Conservation (phyloP, 495 filamentous ascomycete species). For the Neurospora discreta region DNA sequence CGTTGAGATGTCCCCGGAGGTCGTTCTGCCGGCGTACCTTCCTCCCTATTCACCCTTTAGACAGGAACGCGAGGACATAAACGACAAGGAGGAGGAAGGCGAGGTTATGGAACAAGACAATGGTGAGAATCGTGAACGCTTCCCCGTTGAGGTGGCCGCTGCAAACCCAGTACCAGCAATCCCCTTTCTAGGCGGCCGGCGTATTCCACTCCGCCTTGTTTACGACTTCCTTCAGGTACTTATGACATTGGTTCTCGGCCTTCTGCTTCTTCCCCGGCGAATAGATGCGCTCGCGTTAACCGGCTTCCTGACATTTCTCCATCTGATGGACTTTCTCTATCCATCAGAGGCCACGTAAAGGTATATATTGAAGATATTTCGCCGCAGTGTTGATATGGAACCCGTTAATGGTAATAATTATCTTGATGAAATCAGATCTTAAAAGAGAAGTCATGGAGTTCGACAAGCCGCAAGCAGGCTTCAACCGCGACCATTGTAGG, state of each 20-base stretch:
- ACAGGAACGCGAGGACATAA: not conserved
- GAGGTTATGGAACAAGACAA: not conserved
- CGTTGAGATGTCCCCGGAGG: not conserved
- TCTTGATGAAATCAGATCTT: not conserved
- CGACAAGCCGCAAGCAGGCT: not conserved
- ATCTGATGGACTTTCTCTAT: not conserved
- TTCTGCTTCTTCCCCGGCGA: too few species aligned
- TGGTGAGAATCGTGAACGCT: not conserved
- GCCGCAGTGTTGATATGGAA: not conserved
- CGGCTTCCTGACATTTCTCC: too few species aligned
- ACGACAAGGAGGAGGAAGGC: not conserved
- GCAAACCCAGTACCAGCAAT: too few species aligned
- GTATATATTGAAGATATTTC: not conserved
- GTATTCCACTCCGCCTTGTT: too few species aligned
- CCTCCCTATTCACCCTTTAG: not conserved
- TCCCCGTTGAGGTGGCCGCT: too few species aligned
- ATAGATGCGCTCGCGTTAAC: too few species aligned
- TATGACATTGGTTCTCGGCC: too few species aligned
- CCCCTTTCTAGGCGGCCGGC: too few species aligned
- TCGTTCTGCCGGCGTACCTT: not conserved
- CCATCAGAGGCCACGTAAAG: too few species aligned
- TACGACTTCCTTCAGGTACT: too few species aligned
- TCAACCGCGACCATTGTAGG: not conserved
- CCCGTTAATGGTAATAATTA: not conserved
- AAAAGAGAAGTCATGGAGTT: not conserved